These are phyloP conservation scores for Microbotryum lychnidis-dioicae DNA, from an alignment of 1,284 basidiomycete species.

Conservation along the genomic window DNA sequence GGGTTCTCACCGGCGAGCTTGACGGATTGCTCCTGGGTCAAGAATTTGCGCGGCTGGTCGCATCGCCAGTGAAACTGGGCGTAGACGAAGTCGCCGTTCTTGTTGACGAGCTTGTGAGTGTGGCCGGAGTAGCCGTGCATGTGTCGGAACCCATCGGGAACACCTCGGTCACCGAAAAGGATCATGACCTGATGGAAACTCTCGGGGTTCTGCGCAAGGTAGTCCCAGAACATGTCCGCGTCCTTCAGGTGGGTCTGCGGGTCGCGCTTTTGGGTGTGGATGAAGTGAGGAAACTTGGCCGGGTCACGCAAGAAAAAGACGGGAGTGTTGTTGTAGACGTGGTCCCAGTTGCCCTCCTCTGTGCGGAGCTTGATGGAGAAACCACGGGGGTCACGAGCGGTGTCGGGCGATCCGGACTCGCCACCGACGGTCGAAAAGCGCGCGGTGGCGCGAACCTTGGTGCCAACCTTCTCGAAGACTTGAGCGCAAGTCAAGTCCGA, in stretches of 20 bases:
- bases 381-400: conserved; percentile 83
- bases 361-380: conserved; percentile 87
- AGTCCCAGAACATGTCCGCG: conserved; percentile 53
- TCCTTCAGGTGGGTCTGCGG: conserved; percentile 82
- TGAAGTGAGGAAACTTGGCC: conserved; percentile 63
- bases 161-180: conserved; percentile 78
- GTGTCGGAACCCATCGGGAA: conserved; percentile 70
- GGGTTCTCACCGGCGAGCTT: conserved; percentile 64
- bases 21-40: conserved; percentile 52
- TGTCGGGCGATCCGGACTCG: conserved; percentile 78
- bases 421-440: conserved; percentile 68
- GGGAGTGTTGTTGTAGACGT: conserved; percentile 48
- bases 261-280: conserved; percentile 88
- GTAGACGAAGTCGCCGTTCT: conserved; percentile 71
- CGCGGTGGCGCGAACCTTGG: conserved; percentile 59
- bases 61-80: conserved; percentile 69
- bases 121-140: conserved; percentile 89
- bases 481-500: conserved; percentile 67
- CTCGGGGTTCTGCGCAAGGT: conserved; percentile 77
- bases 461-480: conserved; percentile 63
- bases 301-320: conserved; percentile 42
- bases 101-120: conserved; percentile 81
- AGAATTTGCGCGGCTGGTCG: conserved; percentile 65
- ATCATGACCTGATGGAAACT: conserved; percentile 84
- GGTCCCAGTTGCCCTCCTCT: conserved; percentile 80